Percentiles rank a stretch among this genome's conserved stretches.
Evolutionary conservation across 257 asterid genomes (phyloP).

Genomic region (Marsdenia floribunda): DNA sequence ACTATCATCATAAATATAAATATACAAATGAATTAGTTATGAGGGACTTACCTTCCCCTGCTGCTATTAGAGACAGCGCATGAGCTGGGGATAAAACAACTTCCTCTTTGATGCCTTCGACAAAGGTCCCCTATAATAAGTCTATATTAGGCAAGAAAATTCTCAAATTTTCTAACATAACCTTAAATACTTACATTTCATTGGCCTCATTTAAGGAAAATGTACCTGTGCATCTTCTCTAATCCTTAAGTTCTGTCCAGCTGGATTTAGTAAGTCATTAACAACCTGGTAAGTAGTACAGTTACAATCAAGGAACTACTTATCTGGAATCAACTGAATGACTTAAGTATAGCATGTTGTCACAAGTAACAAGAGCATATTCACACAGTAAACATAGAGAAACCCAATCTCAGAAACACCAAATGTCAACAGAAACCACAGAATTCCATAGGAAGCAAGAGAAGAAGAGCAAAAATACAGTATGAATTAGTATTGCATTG

Average conservation of each 20-base stretch:
- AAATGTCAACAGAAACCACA: not conserved
- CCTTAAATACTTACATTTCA: constrained; percentile 3
- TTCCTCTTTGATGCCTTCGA: constrained; percentile 98
- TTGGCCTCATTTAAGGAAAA: constrained; percentile 7
- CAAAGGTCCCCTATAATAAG: constrained; percentile 75
- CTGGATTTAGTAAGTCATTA: constrained; percentile 96
- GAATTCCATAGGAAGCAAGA: not conserved
- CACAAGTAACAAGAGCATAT: not conserved
- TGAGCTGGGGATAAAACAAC: constrained; percentile 98
- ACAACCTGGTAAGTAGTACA: constrained; percentile 63
- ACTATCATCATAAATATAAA: too few species aligned
- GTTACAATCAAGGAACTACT: constrained; percentile 12
- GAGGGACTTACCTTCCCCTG: constrained; percentile 84
- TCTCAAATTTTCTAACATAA: not conserved
- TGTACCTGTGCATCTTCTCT: constrained; percentile 94
- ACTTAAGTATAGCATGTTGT: constrained; percentile 5
- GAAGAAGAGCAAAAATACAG: not conserved
- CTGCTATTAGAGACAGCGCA: constrained; percentile 97
- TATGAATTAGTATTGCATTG: not conserved
- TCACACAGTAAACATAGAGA: not conserved
- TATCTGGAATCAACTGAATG: constrained; percentile 10
- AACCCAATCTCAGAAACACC: not conserved
- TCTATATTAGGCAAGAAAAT: constrained; percentile 5
- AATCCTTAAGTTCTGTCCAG: constrained; percentile 94
- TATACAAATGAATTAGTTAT: not conserved